Evolutionary conservation across 2,329 filamentous ascomycete genomes (phyloP).

Genomic region (Ophiostoma himal-ulmi): DNA sequence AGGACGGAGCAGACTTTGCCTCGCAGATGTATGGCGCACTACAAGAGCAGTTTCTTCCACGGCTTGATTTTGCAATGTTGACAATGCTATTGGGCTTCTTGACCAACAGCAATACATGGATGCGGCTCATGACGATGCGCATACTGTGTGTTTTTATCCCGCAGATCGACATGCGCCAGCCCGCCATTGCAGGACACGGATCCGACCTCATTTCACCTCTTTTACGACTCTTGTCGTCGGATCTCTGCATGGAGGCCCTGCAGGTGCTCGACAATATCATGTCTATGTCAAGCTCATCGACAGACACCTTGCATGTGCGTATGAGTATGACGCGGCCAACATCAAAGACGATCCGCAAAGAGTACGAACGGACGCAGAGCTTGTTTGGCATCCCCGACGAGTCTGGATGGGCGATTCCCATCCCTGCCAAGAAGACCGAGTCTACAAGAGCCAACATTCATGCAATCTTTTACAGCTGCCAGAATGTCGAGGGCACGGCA

Average conservation of each 20-base stretch:
- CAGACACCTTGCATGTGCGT: constrained; percentile 88
- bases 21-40: constrained; percentile 67
- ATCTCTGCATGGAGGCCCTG: constrained; percentile 87
- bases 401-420: constrained; percentile 91
- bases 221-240: constrained; percentile 80
- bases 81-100: constrained; percentile 87
- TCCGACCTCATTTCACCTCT: constrained; percentile 93
- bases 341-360: constrained; percentile 79
- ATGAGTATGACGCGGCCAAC: constrained; percentile 97
- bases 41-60: constrained; percentile 69
- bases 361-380: constrained; percentile 90
- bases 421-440: constrained; percentile 83
- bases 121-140: constrained; percentile 89
- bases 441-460: constrained; percentile 88
- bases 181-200: constrained; percentile 82
- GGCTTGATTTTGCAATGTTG: constrained; percentile 75
- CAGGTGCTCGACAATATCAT: constrained; percentile 92
- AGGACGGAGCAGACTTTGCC: constrained; percentile 66
- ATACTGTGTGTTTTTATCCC: constrained; percentile 80
- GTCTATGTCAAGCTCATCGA: constrained; percentile 83
- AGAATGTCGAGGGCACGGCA: constrained; percentile 41
- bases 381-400: constrained; percentile 94
- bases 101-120: constrained; percentile 82
- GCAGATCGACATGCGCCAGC: constrained; percentile 86
- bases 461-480: constrained; percentile 91